Evolutionary conservation across 192 early-diverging fungal species (phyloP).

Genomic region (Rhizophagus clarus): DNA sequence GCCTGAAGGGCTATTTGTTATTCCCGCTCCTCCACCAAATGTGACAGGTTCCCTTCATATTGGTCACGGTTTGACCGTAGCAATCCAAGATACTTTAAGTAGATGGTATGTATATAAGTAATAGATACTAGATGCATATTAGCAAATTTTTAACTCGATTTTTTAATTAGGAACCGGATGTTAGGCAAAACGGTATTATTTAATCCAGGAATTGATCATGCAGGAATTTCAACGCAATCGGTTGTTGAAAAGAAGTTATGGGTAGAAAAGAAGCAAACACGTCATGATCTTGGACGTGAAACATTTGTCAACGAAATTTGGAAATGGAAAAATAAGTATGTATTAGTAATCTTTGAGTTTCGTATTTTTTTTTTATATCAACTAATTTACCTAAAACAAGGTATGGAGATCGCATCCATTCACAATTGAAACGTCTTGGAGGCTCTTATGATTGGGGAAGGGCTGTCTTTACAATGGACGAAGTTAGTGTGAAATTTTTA

Average conservation of each 20-base stretch:
- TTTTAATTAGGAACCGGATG: slow-evolving; percentile 80
- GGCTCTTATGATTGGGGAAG: slow-evolving; percentile 93
- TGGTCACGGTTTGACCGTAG: slow-evolving; percentile 90
- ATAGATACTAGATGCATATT: neutral
- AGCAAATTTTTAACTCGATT: neutral
- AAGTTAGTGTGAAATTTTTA: slow-evolving; percentile 36
- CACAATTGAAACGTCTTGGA: slow-evolving; percentile 88
- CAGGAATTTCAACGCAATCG: slow-evolving; percentile 95
- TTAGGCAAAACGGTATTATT: slow-evolving; percentile 92
- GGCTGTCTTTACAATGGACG: slow-evolving; percentile 91
- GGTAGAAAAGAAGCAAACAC: slow-evolving; percentile 80
- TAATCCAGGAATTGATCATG: slow-evolving; percentile 95
- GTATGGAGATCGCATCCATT: slow-evolving; percentile 74
- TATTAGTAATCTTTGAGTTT: neutral
- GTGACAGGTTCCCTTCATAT: slow-evolving; percentile 96
- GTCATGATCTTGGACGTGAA: slow-evolving; percentile 93
- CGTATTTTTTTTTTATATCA: neutral
- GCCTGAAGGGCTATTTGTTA: slow-evolving; percentile 82
- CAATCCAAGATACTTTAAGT: slow-evolving; percentile 92
- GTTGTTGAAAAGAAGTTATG: slow-evolving; percentile 96
- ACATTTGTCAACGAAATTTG: slow-evolving; percentile 86
- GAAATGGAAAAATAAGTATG: slow-evolving; percentile 93
- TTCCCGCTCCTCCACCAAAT: slow-evolving; percentile 98
- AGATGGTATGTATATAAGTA: slow-evolving; percentile 76
- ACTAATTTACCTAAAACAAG: neutral